Percentiles rank a stretch among this genome's conserved stretches.
These are phyloP conservation scores for Furcasterigmium sp. DNA, from an alignment of 2,329 filamentous ascomycete genomes.

Conservation along the genomic window DNA sequence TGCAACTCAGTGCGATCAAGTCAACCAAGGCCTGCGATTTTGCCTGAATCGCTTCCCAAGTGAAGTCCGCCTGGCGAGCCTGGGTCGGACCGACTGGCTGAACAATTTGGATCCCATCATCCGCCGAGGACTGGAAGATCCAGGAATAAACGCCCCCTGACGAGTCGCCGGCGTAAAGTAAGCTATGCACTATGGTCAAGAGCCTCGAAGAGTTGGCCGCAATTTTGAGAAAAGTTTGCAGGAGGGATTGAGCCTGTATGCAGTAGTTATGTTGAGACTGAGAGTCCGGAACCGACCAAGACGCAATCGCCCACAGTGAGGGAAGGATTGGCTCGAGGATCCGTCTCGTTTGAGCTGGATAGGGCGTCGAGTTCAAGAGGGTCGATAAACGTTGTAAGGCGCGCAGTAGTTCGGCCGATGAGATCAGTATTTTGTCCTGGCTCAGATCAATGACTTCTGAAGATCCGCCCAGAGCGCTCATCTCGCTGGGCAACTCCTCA, in stretches of 20 bases:
- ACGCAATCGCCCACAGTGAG: conserved; percentile 58
- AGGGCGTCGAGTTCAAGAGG: conserved; percentile 58
- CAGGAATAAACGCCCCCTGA: conserved; percentile 33
- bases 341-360: conserved; percentile 59
- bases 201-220: too few species aligned
- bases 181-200: too few species aligned
- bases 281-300: conserved; percentile 35
- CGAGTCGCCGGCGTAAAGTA: conserved; percentile 47
- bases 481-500: neutral
- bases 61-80: conserved; percentile 19
- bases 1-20: conserved; percentile 42
- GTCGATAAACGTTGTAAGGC: conserved; percentile 51
- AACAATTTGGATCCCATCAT: conserved; percentile 48
- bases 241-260: conserved; percentile 40
- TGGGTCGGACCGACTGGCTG: conserved; percentile 11
- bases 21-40: conserved; percentile 44
- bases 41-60: conserved; percentile 39
- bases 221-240: conserved; percentile 54
- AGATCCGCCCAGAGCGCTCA: conserved; percentile 12
- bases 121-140: conserved; percentile 41
- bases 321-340: conserved; percentile 53
- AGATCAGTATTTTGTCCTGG: conserved; percentile 37
- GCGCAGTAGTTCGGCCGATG: conserved; percentile 37
- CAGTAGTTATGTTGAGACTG: conserved; percentile 32
- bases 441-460: conserved; percentile 41